phyloP scores from a whole-genome alignment of 2,329 filamentous ascomycete genomes.

The Aspergillus ustus region DNA sequence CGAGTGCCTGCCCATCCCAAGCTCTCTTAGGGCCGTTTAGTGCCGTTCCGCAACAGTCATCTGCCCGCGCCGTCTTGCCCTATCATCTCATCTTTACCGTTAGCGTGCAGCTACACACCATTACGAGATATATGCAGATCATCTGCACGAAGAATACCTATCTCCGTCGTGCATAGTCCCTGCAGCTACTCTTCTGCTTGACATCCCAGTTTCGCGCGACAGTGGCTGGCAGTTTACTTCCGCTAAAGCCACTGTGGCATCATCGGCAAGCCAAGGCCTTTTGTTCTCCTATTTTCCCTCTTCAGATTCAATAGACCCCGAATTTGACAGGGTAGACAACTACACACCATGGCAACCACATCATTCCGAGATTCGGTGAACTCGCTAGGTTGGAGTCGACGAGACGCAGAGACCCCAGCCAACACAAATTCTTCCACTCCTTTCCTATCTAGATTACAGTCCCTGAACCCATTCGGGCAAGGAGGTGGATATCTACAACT shows the following conservation, averaged over 20 bases:
- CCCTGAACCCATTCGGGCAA: constrained; percentile 80
- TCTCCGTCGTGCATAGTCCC: constrained; percentile 49
- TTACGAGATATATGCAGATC: constrained; percentile 46
- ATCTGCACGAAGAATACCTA: constrained; percentile 53
- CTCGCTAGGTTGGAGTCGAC: constrained; percentile 90
- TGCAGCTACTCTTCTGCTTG: constrained; percentile 41
- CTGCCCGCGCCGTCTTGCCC: constrained; percentile 35
- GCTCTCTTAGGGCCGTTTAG: constrained; percentile 27
- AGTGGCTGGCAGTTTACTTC: constrained; percentile 19
- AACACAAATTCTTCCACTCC: constrained; percentile 70
- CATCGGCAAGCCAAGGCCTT: constrained; percentile 27
- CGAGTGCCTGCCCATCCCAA: constrained; percentile 25
- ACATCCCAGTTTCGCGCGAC: constrained; percentile 20
- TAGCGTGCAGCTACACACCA: constrained; percentile 30
- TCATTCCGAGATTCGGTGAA: constrained; percentile 95
- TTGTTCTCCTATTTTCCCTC: constrained; percentile 7
- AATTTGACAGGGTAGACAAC: constrained; percentile 13
- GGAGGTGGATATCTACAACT: constrained; percentile 87
- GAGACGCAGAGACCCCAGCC: constrained; percentile 75
- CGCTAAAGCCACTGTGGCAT: constrained; percentile 22
- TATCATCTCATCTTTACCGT: constrained; percentile 25
- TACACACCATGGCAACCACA: constrained; percentile 45
- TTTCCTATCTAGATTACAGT: constrained; percentile 79
- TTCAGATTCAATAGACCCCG: neutral
- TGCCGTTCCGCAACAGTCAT: constrained; percentile 37